These are phyloP conservation scores for Lasiodiplodia hormozganensis DNA, from an alignment of 2,329 filamentous ascomycete genomes.

Conservation along the genomic window DNA sequence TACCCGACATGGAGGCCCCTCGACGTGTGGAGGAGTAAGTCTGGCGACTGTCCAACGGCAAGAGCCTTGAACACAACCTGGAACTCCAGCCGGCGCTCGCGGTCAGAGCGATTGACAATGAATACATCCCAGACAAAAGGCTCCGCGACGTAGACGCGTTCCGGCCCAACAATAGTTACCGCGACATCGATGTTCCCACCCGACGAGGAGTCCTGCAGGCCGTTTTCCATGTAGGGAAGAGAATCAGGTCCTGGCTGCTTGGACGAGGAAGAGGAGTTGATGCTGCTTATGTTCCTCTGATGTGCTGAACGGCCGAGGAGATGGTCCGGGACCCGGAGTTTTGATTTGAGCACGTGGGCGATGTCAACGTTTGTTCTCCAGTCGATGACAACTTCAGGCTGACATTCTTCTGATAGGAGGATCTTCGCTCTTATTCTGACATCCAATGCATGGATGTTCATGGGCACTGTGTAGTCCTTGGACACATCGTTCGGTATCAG, in stretches of 20 bases:
- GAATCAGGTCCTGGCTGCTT: conserved; percentile 40
- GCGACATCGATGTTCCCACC: conserved; percentile 71
- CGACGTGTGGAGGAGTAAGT: conserved; percentile 76
- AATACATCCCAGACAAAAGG: conserved; percentile 77
- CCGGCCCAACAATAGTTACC: conserved; percentile 74
- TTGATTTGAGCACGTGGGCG: conserved; percentile 55
- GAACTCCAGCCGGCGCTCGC: conserved; percentile 72
- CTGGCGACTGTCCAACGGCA: conserved; percentile 66
- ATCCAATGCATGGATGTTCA: conserved; percentile 52
- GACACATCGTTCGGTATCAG: conserved; percentile 55
- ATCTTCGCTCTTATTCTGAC: conserved; percentile 68
- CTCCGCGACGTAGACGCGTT: conserved; percentile 66
- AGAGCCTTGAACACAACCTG: conserved; percentile 73
- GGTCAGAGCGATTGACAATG: conserved; percentile 73
- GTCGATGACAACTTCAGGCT: conserved; percentile 67
- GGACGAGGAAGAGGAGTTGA: conserved; percentile 16
- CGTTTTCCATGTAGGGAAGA: conserved; percentile 37
- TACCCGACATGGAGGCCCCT: conserved; percentile 76
- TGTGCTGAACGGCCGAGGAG: conserved; percentile 38
- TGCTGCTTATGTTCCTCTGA: conserved; percentile 22
- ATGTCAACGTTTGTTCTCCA: conserved; percentile 77
- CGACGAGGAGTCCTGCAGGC: conserved; percentile 33
- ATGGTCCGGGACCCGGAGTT: conserved; percentile 51
- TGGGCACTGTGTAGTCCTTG: conserved; percentile 25
- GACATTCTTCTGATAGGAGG: conserved; percentile 63